phyloP scores from a whole-genome alignment of 208 protist species.

The Kentomonas sorsogonicus region DNA sequence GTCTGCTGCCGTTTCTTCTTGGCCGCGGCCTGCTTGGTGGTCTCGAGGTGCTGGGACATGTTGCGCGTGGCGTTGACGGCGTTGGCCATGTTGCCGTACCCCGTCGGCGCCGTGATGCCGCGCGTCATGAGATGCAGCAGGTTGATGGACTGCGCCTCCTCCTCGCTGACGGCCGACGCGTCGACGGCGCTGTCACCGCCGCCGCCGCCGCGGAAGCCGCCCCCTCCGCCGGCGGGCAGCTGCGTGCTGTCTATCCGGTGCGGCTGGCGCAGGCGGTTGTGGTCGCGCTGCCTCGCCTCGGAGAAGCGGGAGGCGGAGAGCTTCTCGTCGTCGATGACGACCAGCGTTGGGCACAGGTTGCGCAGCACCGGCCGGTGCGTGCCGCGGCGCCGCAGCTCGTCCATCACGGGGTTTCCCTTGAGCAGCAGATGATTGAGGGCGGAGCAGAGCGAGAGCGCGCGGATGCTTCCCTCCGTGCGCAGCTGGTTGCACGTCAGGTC shows the following conservation, averaged over 20 bases:
- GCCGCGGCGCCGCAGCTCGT: conserved; percentile 17
- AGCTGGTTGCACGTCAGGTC: conserved; percentile 74
- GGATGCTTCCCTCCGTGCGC: conserved; percentile 38
- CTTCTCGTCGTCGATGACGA: conserved; percentile 58
- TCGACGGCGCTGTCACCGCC: conserved; percentile 6
- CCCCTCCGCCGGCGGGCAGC: too few species aligned
- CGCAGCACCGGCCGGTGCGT: conserved; percentile 49
- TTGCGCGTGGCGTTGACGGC: conserved; percentile 30
- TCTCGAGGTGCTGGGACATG: conserved; percentile 17
- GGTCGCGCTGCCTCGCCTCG: conserved; percentile 24
- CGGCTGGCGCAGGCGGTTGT: conserved; percentile 25
- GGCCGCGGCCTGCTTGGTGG: conserved; percentile 16
- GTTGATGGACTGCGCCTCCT: conserved; percentile 27
- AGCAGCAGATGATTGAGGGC: conserved; percentile 61
- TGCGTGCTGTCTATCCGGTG: conserved; percentile 16
- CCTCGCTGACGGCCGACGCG: not conserved
- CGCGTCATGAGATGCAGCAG: conserved; percentile 68
- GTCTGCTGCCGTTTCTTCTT: conserved; percentile 16
- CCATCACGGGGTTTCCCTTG: conserved; percentile 68
- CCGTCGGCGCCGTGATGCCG: conserved; percentile 40
- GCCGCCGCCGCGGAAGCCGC: not conserved
- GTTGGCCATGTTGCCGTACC: conserved; percentile 45
- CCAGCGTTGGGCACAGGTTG: conserved; percentile 77
- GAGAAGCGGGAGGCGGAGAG: conserved; percentile 42
- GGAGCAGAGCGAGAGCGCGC: conserved; percentile 65